Conservation (phyloP, 75 land plant genomes). For the Chamaecyparis obtusa region DNA sequence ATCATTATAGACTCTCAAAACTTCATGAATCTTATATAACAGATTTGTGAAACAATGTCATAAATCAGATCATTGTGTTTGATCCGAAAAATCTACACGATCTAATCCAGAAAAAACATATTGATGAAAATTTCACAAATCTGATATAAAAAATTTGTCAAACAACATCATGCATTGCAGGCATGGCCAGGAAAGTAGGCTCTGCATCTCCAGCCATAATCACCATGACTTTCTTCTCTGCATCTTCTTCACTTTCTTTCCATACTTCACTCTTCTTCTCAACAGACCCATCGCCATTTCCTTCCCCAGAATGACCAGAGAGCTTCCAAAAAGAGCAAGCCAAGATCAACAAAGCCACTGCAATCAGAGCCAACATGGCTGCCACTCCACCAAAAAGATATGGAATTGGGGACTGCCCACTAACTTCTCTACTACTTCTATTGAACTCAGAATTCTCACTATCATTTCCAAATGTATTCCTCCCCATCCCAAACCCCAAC, state of each 20-base stretch:
- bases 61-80: too few species aligned
- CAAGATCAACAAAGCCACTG: conserved; percentile 12
- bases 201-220: conserved; percentile 20
- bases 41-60: too few species aligned
- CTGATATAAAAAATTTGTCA: not conserved
- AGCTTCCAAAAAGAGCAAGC: conserved; percentile 20
- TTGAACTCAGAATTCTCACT: not conserved
- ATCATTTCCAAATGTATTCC: not conserved
- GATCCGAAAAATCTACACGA: too few species aligned
- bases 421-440: not conserved
- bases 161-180: conserved; percentile 1
- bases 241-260: not conserved
- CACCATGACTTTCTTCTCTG: conserved; percentile 11
- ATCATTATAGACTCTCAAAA: too few species aligned
- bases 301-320: not conserved
- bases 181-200: conserved; percentile 19
- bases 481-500: conserved; percentile 2
- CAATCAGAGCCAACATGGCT: conserved; percentile 21
- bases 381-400: conserved; percentile 23
- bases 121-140: too few species aligned
- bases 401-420: conserved; percentile 8
- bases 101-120: too few species aligned
- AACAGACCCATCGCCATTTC: not conserved
- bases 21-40: too few species aligned
- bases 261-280: not conserved